phyloP scores from a whole-genome alignment of 1,139 yeast genomes.

The Nematodospora anomalae region DNA sequence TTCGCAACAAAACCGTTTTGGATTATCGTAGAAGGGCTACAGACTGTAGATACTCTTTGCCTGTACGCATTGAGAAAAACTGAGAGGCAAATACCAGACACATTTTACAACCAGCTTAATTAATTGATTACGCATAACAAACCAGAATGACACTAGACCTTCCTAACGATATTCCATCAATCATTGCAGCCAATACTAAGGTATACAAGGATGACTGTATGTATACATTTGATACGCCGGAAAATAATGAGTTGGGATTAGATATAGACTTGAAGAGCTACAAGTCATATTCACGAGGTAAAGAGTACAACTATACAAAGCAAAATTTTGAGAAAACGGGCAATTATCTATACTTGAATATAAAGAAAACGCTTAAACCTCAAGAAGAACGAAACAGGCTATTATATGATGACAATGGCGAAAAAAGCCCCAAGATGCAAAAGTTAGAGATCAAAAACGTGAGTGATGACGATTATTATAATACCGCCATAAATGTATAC shows the following conservation, averaged over 20 bases:
- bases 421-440: conserved; percentile 54
- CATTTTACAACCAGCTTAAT: not conserved
- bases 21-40: too few species aligned
- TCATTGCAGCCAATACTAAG: conserved; percentile 23
- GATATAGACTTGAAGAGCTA: conserved; percentile 73
- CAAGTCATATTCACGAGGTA: conserved; percentile 59
- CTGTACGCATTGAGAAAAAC: too few species aligned
- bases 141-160: conserved; percentile 17
- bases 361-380: conserved; percentile 49
- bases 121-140: conserved; percentile 5
- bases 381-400: conserved; percentile 23
- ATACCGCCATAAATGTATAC: conserved; percentile 47
- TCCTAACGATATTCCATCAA: conserved; percentile 23
- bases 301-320: conserved; percentile 50
- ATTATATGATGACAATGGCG: conserved; percentile 27
- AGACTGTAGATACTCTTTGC: too few species aligned
- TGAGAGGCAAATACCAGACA: conserved; percentile 4
- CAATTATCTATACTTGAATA: conserved; percentile 58
- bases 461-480: conserved; percentile 67
- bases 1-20: too few species aligned
- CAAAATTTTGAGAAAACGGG: conserved; percentile 52
- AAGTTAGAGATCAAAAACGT: conserved; percentile 75
- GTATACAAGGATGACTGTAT: conserved; percentile 84
- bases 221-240: conserved; percentile 75
- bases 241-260: conserved; percentile 56